Percentiles rank a stretch among this genome's conserved stretches.
Conservation (phyloP, 306 rosid species). For the Quercus suber region DNA sequence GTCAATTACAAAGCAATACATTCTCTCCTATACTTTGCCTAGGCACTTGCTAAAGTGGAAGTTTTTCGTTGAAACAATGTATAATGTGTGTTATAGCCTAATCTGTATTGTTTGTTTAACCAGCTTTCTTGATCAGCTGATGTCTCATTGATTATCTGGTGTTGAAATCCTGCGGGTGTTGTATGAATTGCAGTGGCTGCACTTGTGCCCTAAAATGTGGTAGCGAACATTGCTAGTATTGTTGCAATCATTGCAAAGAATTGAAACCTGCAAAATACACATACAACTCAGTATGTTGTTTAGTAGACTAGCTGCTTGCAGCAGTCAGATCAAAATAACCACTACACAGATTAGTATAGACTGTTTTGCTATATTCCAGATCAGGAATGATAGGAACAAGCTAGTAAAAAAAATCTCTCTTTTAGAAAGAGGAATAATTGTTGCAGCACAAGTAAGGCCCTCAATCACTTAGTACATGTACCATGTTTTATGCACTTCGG, state of each 20-base stretch:
- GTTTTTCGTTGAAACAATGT: not conserved
- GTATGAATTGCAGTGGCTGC: slow-evolving; percentile 56
- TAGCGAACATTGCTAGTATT: slow-evolving; percentile 36
- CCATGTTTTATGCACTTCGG: not conserved
- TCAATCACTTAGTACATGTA: not conserved
- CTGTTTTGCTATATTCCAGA: not conserved
- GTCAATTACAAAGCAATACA: not conserved
- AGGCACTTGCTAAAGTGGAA: not conserved
- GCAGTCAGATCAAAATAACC: not conserved
- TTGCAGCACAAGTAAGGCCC: not conserved
- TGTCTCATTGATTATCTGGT: slow-evolving; percentile 12
- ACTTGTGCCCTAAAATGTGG: slow-evolving; percentile 63
- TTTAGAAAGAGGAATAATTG: too few relatives aligned
- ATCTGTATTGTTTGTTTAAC: not conserved
- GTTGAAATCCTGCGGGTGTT: slow-evolving; percentile 65
- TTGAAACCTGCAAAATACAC: slow-evolving; percentile 50
- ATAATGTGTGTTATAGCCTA: not conserved
- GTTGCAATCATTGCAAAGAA: slow-evolving; percentile 75
- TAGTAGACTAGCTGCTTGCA: not conserved
- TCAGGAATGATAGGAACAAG: not conserved
- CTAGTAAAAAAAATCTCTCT: not conserved
- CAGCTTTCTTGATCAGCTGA: slow-evolving; percentile 4
- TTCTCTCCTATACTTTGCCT: not conserved
- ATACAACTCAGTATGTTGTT: slow-evolving; percentile 5
- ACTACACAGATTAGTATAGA: not conserved